phyloP scores from a whole-genome alignment of 495 filamentous ascomycete genomes.

The Extremus antarcticus region DNA sequence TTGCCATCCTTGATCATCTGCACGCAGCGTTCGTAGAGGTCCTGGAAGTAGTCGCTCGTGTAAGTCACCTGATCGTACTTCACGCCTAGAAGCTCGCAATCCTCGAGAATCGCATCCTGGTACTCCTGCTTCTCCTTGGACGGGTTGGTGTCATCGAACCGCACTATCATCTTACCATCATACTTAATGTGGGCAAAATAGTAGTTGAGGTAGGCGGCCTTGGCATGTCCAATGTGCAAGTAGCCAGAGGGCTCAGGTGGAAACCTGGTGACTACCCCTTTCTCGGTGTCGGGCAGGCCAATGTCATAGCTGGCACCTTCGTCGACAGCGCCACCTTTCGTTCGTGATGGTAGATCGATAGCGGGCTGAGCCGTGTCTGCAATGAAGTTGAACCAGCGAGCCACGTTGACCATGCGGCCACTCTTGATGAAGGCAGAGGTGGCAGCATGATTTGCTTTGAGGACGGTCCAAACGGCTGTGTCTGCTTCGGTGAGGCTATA shows the following conservation, averaged over 20 bases:
- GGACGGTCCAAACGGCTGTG: slow-evolving; percentile 69
- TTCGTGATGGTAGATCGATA: slow-evolving; percentile 9
- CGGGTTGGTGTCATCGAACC: slow-evolving; percentile 91
- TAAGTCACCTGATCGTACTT: slow-evolving; percentile 67
- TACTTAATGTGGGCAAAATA: slow-evolving; percentile 90
- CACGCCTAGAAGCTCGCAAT: slow-evolving; percentile 76
- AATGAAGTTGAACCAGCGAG: slow-evolving; percentile 80
- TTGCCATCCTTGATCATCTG: slow-evolving; percentile 71
- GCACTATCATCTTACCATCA: slow-evolving; percentile 67
- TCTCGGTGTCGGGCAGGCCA: slow-evolving; percentile 72
- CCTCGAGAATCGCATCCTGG: slow-evolving; percentile 77
- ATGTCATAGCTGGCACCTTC: slow-evolving; percentile 86
- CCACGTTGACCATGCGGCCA: slow-evolving; percentile 63
- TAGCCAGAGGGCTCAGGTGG: slow-evolving; percentile 96
- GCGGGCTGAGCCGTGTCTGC: slow-evolving; percentile 58
- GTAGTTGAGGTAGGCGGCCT: slow-evolving; percentile 83
- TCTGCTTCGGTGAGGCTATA: slow-evolving; percentile 72
- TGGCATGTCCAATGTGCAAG: slow-evolving; percentile 87
- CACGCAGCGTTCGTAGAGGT: slow-evolving; percentile 68
- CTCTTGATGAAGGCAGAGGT: slow-evolving; percentile 62
- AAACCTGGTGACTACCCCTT: slow-evolving; percentile 89
- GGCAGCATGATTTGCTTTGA: slow-evolving; percentile 79
- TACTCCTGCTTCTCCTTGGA: slow-evolving; percentile 89
- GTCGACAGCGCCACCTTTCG: slow-evolving; percentile 45
- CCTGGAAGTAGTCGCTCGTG: slow-evolving; percentile 85